Conservation (phyloP, 2,329 filamentous ascomycete species). For the Aureobasidium sp. region DNA sequence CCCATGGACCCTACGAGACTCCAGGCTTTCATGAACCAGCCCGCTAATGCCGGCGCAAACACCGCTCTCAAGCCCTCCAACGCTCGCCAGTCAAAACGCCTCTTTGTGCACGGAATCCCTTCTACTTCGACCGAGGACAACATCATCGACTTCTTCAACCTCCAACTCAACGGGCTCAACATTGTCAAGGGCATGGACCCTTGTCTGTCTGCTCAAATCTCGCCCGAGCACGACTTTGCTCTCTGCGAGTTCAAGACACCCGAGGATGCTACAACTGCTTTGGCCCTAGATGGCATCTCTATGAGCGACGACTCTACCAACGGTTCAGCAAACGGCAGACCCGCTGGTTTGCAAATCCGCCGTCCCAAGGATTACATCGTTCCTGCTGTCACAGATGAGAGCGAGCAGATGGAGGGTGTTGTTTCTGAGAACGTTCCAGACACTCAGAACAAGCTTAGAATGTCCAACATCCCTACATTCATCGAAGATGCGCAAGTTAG, state of each 20-base stretch:
- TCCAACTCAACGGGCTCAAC: constrained; percentile 94
- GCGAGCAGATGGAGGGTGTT: constrained; percentile 64
- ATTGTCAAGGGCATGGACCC: constrained; percentile 77
- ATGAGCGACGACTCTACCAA: constrained; percentile 54
- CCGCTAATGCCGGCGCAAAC: constrained; percentile 60
- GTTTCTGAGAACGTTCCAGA: constrained; percentile 78
- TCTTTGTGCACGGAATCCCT: constrained; percentile 80
- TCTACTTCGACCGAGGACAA: constrained; percentile 63
- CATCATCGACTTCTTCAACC: constrained; percentile 81
- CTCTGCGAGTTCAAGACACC: constrained; percentile 84
- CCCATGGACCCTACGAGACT: constrained; percentile 91
- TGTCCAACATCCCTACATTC: constrained; percentile 81
- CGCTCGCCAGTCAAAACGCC: constrained; percentile 85
- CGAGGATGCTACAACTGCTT: constrained; percentile 79
- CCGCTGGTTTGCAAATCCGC: constrained; percentile 61
- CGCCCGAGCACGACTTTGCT: constrained; percentile 70
- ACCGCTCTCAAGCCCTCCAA: constrained; percentile 86
- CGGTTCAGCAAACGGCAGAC: constrained; percentile 45
- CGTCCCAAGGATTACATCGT: constrained; percentile 97
- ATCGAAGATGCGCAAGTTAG: constrained; percentile 86
- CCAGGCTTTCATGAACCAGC: constrained; percentile 91
- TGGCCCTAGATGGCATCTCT: constrained; percentile 79
- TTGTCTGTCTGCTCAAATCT: constrained; percentile 74
- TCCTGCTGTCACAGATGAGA: constrained; percentile 66
- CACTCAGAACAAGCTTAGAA: constrained; percentile 88